These are phyloP conservation scores for Phytomonas serpens DNA, from an alignment of 208 protist species.

Conservation along the genomic window DNA sequence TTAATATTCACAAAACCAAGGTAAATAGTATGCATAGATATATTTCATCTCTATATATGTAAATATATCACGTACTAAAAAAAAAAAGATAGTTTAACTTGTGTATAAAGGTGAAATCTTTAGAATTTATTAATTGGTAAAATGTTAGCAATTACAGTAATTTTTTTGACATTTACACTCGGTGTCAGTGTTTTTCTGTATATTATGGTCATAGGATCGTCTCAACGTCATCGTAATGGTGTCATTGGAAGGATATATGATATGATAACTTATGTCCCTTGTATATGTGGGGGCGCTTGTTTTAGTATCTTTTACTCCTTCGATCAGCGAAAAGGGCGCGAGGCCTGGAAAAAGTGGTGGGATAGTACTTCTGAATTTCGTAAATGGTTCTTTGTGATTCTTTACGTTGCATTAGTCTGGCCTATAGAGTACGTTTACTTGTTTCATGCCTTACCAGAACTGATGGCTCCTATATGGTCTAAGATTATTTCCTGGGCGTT, in stretches of 20 bases:
- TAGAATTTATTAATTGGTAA: slow-evolving; percentile 6
- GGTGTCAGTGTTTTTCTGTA: slow-evolving; percentile 59
- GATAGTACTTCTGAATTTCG: slow-evolving; percentile 40
- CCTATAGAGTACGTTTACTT: slow-evolving; percentile 77
- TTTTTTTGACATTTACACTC: slow-evolving; percentile 29
- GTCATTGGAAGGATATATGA: slow-evolving; percentile 57
- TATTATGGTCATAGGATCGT: slow-evolving; percentile 85
- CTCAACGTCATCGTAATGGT: slow-evolving; percentile 80
- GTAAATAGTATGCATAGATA: not conserved
- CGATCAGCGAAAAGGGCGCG: slow-evolving; percentile 29
- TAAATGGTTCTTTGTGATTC: slow-evolving; percentile 78
- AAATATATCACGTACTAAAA: not conserved
- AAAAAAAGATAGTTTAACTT: slow-evolving; percentile 1
- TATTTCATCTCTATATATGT: slow-evolving; percentile 1
- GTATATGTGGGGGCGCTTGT: slow-evolving; percentile 31
- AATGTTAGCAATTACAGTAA: slow-evolving; percentile 15
- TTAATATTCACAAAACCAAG: slow-evolving; percentile 1
- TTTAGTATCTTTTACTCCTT: slow-evolving; percentile 40
- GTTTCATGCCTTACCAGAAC: slow-evolving; percentile 35
- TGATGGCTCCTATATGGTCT: slow-evolving; percentile 31
- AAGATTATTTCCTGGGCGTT: slow-evolving; percentile 52
- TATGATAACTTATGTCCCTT: slow-evolving; percentile 23
- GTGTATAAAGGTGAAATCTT: not conserved
- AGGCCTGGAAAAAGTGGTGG: slow-evolving; percentile 24
- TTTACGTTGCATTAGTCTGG: slow-evolving; percentile 82